Evolutionary conservation across 2,329 filamentous ascomycete species (phyloP).

Genomic region (Aspergillus felis): DNA sequence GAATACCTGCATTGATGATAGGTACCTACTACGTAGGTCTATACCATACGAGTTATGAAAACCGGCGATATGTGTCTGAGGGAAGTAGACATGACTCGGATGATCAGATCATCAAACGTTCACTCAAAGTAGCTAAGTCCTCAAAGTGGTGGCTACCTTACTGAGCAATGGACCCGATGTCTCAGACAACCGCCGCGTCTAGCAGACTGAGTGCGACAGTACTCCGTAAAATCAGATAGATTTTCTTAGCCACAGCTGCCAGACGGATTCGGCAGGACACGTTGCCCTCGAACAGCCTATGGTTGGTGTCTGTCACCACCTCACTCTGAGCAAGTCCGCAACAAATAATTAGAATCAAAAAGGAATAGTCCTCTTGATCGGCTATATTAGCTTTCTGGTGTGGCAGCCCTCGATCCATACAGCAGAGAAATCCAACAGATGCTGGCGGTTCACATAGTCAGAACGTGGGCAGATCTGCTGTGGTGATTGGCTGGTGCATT

Average conservation of each 20-base stretch:
- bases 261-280: conserved; percentile 1
- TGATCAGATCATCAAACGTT: background rate
- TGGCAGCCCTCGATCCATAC: background rate
- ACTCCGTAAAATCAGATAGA: background rate
- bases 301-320: conserved; percentile 6
- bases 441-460: background rate
- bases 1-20: background rate
- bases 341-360: background rate
- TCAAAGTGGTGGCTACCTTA: background rate
- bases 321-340: background rate
- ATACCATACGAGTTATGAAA: background rate
- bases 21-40: background rate
- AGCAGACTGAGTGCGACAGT: background rate
- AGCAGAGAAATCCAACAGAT: background rate
- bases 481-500: conserved; percentile 14
- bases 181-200: too few relatives aligned
- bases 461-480: conserved; percentile 15
- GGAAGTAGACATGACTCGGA: background rate
- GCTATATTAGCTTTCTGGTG: background rate
- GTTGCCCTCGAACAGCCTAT: conserved; percentile 5
- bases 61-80: background rate
- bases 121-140: background rate
- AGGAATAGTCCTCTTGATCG: background rate
- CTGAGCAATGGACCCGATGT: too few relatives aligned
- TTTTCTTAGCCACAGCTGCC: too few relatives aligned